phyloP scores from a whole-genome alignment of 2,329 filamentous ascomycete genomes.

The Phialophora macrospora region DNA sequence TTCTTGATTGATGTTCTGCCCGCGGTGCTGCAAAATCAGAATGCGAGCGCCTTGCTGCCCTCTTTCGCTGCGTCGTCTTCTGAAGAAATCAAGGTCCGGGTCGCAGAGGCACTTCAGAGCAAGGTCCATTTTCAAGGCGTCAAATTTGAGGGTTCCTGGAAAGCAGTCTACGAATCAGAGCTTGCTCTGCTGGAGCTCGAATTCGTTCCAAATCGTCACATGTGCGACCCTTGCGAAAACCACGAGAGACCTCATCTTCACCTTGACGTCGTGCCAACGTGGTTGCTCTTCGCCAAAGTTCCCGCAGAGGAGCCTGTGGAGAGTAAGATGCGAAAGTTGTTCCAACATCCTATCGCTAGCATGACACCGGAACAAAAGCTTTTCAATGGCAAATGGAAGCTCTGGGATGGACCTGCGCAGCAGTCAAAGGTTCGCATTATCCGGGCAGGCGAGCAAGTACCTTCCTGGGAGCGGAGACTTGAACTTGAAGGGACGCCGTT shows the following conservation, averaged over 20 bases:
- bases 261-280: constrained; percentile 44
- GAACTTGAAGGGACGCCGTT: constrained; percentile 49
- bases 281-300: constrained; percentile 57
- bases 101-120: constrained; percentile 42
- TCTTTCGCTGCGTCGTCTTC: background rate
- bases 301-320: constrained; percentile 46
- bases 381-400: constrained; percentile 51
- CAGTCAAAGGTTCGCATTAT: constrained; percentile 45
- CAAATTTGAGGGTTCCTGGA: constrained; percentile 49
- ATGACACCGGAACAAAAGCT: constrained; percentile 47
- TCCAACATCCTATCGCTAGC: constrained; percentile 55
- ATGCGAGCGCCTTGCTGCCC: background rate
- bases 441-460: constrained; percentile 43
- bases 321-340: constrained; percentile 49
- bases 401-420: constrained; percentile 46
- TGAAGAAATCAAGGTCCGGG: constrained; percentile 32
- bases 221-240: background rate
- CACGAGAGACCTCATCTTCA: constrained; percentile 22
- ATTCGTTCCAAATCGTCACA: constrained; percentile 17
- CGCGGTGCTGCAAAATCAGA: constrained; percentile 10
- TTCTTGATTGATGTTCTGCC: constrained; percentile 13
- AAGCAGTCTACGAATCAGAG: constrained; percentile 45
- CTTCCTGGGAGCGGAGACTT: constrained; percentile 48
- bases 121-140: constrained; percentile 44
- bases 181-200: constrained; percentile 29